Base-by-base conservation (phyloP, 345 rosid genomes). In the Gossypium thurberi region DNA sequence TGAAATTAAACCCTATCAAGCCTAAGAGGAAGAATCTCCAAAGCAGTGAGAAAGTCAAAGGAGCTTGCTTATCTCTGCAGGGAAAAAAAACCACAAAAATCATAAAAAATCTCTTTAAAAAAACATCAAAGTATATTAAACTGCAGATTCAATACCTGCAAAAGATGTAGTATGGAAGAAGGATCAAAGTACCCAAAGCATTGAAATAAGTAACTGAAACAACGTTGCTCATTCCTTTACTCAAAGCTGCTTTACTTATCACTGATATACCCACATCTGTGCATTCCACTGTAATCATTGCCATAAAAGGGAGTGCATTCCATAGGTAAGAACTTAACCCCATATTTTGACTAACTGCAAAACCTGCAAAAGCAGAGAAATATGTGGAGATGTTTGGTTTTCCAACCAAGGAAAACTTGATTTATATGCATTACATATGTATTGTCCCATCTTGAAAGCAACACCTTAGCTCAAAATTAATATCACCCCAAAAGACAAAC, bases 121-220 rank as follows among this genome's bases (percentile, higher is more conserved):
- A 8, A 50, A 10, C 46, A 51, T 15, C n/a, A 52, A 18, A 55
- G 18, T 52, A 20, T 65, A 33, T 53, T 55, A 6, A 10, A 6
- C n/a, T 65, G 37, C 15, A 47, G 3, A 57, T 9, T 1, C 0
- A 25, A 1, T 13, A 85, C 88, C 88, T 73, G 80, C 20, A 55
- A 65, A 85, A 75, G 78, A 85, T 13, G 75, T 75, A 75, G 47
- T 70, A 77, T 18, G 89, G 90, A 15, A 86, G 72, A 52, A 86
- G 87, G 52, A 86, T 18, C 18, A 83, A 77, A 21, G 88, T 66
- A 47, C 71, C 84, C 23, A 86, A 84, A 47, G 82, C 84, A 69
- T 88, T 84, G 61, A 51, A 83, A 75, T 88, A 86, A 52, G 82
- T 82, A 63, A 86, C 82, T 62, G 84, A 78, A 64, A 85, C 89